Base-by-base conservation (phyloP, 305 asterid genomes). In the Solanum aculeatissimum region DNA sequence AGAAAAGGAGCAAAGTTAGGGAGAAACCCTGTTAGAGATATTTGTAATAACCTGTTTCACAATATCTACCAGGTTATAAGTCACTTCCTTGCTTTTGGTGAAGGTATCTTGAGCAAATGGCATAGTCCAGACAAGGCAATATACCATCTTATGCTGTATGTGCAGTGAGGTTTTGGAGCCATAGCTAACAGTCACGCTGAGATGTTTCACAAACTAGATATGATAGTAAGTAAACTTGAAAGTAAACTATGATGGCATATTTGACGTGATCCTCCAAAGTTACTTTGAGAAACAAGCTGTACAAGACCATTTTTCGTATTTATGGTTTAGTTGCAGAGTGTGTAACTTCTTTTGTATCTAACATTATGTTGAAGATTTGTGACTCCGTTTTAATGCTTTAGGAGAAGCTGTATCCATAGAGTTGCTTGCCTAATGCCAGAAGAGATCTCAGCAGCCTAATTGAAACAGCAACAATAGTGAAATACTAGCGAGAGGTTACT, bases 81-180 rank as follows among this genome's bases (percentile, higher is more conserved):
- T 40, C 43, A 40, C 43, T 40, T 40, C 43, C 43, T 40, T 6
- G 7, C 43, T 40, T 58, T 58, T 58, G 66, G 66, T 58, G 32
- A 23, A 10, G 66, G 66, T 21, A 32, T 21, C 32, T 58, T 58
- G 23, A 3, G 32, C 66, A 58, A 58, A 21, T 21, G 66, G 32
- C 66, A 10, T 58, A 21, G 66, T 58, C 66, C 65, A 83, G 89
- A 29, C 97, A 95, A 13, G 98, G 98, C 86, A 93, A 88, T 25
- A 94, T 91, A 83, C 92, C 98, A 14, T 95, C 97, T 19, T 94
- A 90, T 47, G 98, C 91, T 45, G 98, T 95, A 78, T 89, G 94
- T 40, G 96, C 94, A 35, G 92, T 94, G 7, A 98, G 97, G 77
- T 57, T 57, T 57, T 57, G 65, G 21, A 27, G n/a, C 65, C 65